Percentiles rank a stretch among this genome's conserved stretches.
Conservation (phyloP, 2,329 filamentous ascomycete genomes). For the Colletotrichum neosansevieriae region DNA sequence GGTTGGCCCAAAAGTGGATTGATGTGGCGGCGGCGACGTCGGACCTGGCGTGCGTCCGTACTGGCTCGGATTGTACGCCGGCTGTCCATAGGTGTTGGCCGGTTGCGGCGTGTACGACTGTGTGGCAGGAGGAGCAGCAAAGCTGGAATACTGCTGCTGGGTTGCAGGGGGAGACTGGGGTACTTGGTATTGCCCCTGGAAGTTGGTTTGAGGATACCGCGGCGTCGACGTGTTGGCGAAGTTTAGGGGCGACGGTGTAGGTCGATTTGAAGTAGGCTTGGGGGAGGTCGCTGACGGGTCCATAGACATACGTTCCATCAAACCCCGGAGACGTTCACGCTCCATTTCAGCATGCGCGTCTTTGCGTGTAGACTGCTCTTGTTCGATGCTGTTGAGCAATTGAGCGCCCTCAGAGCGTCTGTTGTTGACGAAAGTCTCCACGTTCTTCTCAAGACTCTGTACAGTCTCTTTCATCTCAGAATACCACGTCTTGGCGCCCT, state of each 20-base stretch:
- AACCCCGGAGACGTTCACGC: slow-evolving; percentile 83
- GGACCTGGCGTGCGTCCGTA: slow-evolving; percentile 70
- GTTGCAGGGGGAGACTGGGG: slow-evolving; percentile 68
- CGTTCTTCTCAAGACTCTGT: slow-evolving; percentile 92
- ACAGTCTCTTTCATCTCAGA: slow-evolving; percentile 95
- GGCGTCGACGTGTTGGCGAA: slow-evolving; percentile 49
- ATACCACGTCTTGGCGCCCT: slow-evolving; percentile 93
- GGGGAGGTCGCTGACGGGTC: slow-evolving; percentile 66
- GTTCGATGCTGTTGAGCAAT: slow-evolving; percentile 88
- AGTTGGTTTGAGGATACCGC: slow-evolving; percentile 67
- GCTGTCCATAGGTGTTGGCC: slow-evolving; percentile 60
- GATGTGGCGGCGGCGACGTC: slow-evolving; percentile 73
- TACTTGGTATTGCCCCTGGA: slow-evolving; percentile 69
- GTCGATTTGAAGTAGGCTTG: slow-evolving; percentile 50
- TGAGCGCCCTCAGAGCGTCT: slow-evolving; percentile 90
- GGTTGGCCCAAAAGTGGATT: slow-evolving; percentile 61
- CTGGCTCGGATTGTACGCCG: slow-evolving; percentile 69
- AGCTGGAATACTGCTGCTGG: slow-evolving; percentile 58
- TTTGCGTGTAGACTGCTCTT: slow-evolving; percentile 74
- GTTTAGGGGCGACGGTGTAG: slow-evolving; percentile 51
- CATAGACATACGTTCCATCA: slow-evolving; percentile 97
- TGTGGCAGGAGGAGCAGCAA: slow-evolving; percentile 55
- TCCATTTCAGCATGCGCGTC: slow-evolving; percentile 80
- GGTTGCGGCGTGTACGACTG: slow-evolving; percentile 52
- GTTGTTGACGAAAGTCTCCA: slow-evolving; percentile 97